Conservation (phyloP, 768 basidiomycete species). For the Suillus subluteus region DNA sequence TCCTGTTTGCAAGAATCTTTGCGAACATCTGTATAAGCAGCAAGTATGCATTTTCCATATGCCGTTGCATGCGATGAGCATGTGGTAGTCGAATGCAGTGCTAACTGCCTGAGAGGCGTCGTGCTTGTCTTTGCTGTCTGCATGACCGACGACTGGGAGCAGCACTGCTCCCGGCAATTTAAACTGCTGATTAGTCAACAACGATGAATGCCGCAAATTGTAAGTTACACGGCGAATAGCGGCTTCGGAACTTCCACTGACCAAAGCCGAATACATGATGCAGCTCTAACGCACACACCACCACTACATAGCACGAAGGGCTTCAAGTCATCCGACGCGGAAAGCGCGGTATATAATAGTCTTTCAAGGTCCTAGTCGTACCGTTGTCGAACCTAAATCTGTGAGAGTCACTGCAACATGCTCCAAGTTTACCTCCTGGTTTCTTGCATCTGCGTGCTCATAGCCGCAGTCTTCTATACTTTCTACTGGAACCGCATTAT, state of each 20-base stretch:
- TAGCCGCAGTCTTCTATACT: constrained; percentile 69
- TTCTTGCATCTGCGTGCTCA: constrained; percentile 58
- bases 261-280: constrained; percentile 4
- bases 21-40: constrained; percentile 80
- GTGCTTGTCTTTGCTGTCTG: constrained; percentile 33
- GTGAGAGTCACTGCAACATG: constrained; percentile 39
- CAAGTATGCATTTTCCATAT: constrained; percentile 90
- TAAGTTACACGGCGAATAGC: constrained; percentile 1
- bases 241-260: constrained; percentile 1
- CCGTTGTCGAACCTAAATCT: not conserved
- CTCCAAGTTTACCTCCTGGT: constrained; percentile 63
- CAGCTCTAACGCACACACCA: constrained; percentile 1
- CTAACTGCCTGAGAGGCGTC: constrained; percentile 62
- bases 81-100: constrained; percentile 71
- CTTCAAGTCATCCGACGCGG: not conserved
- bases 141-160: constrained; percentile 13
- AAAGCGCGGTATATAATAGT: not conserved
- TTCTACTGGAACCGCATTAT: constrained; percentile 93
- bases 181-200: not conserved
- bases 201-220: not conserved
- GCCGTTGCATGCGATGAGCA: constrained; percentile 71
- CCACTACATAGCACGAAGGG: not conserved
- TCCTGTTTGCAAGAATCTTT: constrained; percentile 86
- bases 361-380: not conserved
- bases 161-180: not conserved